Evolutionary conservation across 148 eudicot species (phyloP), one percentile per base, ranked within the genome.

Genomic region (Euryodendron excelsum): DNA sequence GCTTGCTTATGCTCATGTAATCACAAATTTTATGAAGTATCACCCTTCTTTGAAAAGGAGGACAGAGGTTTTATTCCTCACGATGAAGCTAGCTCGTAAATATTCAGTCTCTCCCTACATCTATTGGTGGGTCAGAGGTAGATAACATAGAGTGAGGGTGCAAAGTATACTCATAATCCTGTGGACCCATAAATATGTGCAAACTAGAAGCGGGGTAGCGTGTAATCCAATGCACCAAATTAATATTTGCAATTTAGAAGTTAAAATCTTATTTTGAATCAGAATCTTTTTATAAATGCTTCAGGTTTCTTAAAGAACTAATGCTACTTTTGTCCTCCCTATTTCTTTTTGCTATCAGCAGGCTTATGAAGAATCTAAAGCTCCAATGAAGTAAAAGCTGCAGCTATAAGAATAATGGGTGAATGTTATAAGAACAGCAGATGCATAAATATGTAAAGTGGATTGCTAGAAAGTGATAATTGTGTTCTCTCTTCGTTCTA

Each of bases 331-430:
- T 61, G 23, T 28, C 36, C 70, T 5, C 28, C 48, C 33, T 18
- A 0, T 11, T 45, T 45, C 47, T 6, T 60, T 36, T 74, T 41
- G 18, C n/a, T 25, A 36, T 23, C 52, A 36, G 55, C 85, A 84
- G 89, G 85, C 69, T 77, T 79, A 64, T 80, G 67, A 80, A 80
- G 81, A 82, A 84, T 79, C 85, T 84, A 36, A 80, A 78, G 82
- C 79, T 87, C 66, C 83, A 81, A 52, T 74, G 78, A 82, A 78
- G 69, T 61, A 15, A 50, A 60, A 60, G 45, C 31, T 45, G 69
- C 70, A 25, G 56, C 76, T 58, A 21, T 56, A 37, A 18, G 34
- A 20, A n/a, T 10, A 8, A 41, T 60, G 23, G 53, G 14, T 60
- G 55, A 45, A 41, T 60, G 28, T 44, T 27, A 60, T 52, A 53